phyloP scores from a whole-genome alignment of 768 basidiomycete species.

The Leccinum variicolor region DNA sequence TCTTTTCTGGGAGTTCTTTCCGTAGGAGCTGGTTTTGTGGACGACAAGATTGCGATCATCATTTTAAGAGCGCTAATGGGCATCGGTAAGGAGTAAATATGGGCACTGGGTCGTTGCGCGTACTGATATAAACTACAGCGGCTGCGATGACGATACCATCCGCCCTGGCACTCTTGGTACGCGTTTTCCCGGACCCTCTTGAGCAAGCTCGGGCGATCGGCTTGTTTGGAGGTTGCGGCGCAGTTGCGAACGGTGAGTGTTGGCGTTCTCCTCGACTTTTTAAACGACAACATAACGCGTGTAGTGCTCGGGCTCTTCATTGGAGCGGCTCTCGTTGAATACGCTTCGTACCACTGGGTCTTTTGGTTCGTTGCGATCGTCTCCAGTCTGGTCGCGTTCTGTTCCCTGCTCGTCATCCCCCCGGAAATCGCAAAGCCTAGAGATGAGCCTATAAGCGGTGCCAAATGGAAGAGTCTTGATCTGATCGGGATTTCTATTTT shows the following conservation, averaged over 20 bases:
- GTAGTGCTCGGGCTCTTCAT: constrained; percentile 40
- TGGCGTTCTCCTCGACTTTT: not conserved
- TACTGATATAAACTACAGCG: constrained; percentile 24
- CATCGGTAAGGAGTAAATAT: constrained; percentile 23
- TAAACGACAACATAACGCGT: not conserved
- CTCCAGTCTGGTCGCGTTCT: constrained; percentile 30
- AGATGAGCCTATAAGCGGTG: not conserved
- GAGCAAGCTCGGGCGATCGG: constrained; percentile 49
- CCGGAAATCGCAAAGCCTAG: constrained; percentile 8
- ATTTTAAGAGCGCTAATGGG: constrained; percentile 52
- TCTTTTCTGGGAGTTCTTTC: constrained; percentile 40
- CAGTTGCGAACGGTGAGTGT: constrained; percentile 40
- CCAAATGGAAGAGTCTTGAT: constrained; percentile 35
- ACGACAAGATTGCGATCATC: constrained; percentile 45
- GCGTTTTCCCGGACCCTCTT: constrained; percentile 44
- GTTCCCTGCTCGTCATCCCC: constrained; percentile 35
- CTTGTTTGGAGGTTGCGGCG: constrained; percentile 44
- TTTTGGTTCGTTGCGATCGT: constrained; percentile 48
- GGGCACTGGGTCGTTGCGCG: not conserved
- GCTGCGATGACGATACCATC: constrained; percentile 52
- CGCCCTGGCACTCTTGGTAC: constrained; percentile 46
- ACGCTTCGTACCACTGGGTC: constrained; percentile 46
- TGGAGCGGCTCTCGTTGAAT: constrained; percentile 41
- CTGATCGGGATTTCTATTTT: constrained; percentile 37
- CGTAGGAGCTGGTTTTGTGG: constrained; percentile 43